Evolutionary conservation across 2,329 filamentous ascomycete species (phyloP).

Genomic region (Penicillium sp.): DNA sequence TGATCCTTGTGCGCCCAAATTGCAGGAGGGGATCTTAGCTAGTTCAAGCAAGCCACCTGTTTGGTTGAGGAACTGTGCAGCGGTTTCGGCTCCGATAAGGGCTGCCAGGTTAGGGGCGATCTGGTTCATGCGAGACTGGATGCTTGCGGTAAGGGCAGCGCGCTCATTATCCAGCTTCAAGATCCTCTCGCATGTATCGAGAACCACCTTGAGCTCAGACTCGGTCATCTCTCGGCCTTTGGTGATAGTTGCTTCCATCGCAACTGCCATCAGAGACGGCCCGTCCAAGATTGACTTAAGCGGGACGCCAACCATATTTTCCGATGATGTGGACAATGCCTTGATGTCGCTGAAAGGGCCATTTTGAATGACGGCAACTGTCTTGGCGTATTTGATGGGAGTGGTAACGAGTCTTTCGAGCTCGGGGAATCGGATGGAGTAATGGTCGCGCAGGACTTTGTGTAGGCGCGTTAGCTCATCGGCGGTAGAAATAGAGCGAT

Average conservation of each 20-base stretch:
- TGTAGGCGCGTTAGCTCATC: slow-evolving; percentile 90
- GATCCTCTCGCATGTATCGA: slow-evolving; percentile 80
- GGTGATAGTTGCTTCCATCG: slow-evolving; percentile 88
- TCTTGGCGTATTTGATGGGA: slow-evolving; percentile 91
- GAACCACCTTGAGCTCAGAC: slow-evolving; percentile 70
- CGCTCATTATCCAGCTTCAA: slow-evolving; percentile 86
- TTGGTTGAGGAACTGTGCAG: slow-evolving; percentile 93
- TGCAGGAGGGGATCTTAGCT: slow-evolving; percentile 89
- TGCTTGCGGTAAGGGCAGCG: slow-evolving; percentile 82
- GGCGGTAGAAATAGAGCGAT: slow-evolving; percentile 90
- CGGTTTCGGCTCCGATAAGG: slow-evolving; percentile 86
- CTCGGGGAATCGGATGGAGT: slow-evolving; percentile 89
- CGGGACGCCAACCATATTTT: slow-evolving; percentile 73
- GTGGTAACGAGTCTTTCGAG: slow-evolving; percentile 87
- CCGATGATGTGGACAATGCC: slow-evolving; percentile 67
- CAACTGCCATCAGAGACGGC: slow-evolving; percentile 91
- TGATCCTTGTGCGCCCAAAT: slow-evolving; percentile 83
- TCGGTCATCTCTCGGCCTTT: slow-evolving; percentile 73
- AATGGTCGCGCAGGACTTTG: slow-evolving; percentile 95
- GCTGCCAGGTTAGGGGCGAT: slow-evolving; percentile 93
- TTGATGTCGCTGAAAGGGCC: slow-evolving; percentile 88
- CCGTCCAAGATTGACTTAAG: slow-evolving; percentile 81
- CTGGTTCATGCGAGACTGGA: slow-evolving; percentile 93
- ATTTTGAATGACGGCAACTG: slow-evolving; percentile 89
- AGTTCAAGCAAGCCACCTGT: slow-evolving; percentile 84